Conservation (phyloP, 129 eudicot genomes). For the Heracleum sosnowskyi region DNA sequence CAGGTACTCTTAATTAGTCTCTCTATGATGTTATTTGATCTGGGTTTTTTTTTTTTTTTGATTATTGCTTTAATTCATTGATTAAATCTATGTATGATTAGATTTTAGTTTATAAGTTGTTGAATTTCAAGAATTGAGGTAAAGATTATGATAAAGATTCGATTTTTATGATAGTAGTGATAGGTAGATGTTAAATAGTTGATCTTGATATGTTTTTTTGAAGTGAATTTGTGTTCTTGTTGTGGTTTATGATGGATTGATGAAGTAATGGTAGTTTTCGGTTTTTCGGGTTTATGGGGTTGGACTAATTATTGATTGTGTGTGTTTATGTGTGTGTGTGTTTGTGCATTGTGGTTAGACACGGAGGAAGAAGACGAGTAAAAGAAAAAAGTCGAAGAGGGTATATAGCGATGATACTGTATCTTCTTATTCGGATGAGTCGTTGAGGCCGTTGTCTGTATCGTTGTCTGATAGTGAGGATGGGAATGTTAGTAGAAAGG, state of each 20-base stretch:
- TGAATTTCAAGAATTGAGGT: neutral
- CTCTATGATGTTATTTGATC: neutral
- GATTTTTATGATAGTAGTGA: neutral
- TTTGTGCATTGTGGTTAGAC: constrained; percentile 26
- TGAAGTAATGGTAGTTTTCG: neutral
- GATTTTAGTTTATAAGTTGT: neutral
- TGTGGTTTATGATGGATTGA: neutral
- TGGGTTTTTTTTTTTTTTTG: neutral
- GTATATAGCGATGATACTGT: constrained; percentile 26
- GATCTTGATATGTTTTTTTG: neutral
- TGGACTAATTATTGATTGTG: constrained; percentile 1
- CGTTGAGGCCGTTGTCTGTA: constrained; percentile 26
- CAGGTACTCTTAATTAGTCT: constrained; percentile 17
- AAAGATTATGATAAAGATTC: neutral
- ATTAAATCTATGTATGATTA: neutral
- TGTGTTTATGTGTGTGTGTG: constrained; percentile 6
- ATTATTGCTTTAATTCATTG: neutral
- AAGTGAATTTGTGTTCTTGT: neutral
- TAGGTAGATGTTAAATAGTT: neutral
- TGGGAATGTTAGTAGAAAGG: constrained; percentile 35
- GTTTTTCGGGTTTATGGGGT: too few relatives aligned
- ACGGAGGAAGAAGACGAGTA: constrained; percentile 42
- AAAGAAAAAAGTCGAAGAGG: constrained; percentile 51
- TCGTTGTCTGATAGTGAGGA: constrained; percentile 36
- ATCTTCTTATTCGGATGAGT: constrained; percentile 44